Evolutionary conservation across 345 rosid species (phyloP).

Genomic region (Acer campestre): DNA sequence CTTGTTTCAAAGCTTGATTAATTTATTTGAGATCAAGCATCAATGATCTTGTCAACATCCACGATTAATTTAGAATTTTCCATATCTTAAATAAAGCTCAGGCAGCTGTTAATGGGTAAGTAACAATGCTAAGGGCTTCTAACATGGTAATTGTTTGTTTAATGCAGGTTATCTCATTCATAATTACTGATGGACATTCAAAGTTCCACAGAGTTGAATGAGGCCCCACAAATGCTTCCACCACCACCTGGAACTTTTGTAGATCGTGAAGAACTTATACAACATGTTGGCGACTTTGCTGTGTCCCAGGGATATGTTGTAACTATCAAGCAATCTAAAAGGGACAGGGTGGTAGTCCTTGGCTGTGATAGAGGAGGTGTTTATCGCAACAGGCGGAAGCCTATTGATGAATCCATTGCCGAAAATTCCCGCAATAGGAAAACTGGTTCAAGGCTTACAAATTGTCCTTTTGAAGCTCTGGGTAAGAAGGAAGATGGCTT

Average conservation of each 20-base stretch:
- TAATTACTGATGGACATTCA: constrained; percentile 36
- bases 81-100: neutral
- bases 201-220: constrained; percentile 33
- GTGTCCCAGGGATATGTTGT: constrained; percentile 61
- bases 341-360: constrained; percentile 58
- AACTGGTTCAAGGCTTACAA: constrained; percentile 62
- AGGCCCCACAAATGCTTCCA: constrained; percentile 45
- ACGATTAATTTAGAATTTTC: neutral
- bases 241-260: constrained; percentile 57
- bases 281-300: constrained; percentile 60
- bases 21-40: neutral
- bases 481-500: constrained; percentile 70
- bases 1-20: neutral
- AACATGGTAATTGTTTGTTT: constrained; percentile 2
- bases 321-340: constrained; percentile 61
- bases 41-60: neutral
- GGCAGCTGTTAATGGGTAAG: neutral
- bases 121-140: neutral
- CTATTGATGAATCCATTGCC: constrained; percentile 42
- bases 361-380: constrained; percentile 69
- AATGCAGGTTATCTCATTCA: constrained; percentile 28
- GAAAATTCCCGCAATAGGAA: constrained; percentile 50
- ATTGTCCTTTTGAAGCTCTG: constrained; percentile 69
- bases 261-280: constrained; percentile 60
- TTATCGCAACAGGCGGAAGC: constrained; percentile 64